These are phyloP conservation scores for Ophiostoma sp. DNA, from an alignment of 2,329 filamentous ascomycete species.

Conservation along the genomic window DNA sequence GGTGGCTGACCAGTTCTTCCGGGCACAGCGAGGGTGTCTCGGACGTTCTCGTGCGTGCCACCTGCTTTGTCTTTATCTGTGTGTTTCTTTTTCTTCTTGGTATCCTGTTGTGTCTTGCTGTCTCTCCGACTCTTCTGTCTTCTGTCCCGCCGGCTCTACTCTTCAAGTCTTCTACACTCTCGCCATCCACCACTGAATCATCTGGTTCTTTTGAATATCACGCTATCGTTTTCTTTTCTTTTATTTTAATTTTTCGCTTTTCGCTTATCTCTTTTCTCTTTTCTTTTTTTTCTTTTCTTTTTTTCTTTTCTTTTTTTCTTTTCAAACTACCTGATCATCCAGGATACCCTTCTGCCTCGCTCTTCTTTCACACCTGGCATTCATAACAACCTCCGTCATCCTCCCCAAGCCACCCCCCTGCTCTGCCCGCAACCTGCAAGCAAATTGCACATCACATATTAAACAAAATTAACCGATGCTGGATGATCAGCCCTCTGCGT, in stretches of 20 bases:
- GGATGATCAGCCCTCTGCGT: not conserved
- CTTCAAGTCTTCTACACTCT: not conserved
- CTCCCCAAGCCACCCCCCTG: not conserved
- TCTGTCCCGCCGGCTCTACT: not conserved
- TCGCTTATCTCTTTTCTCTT: not conserved
- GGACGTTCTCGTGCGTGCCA: not conserved
- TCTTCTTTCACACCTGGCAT: not conserved
- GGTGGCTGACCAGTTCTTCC: not conserved
- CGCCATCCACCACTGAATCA: not conserved
- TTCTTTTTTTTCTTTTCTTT: not conserved
- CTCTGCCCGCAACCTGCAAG: not conserved
- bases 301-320: not conserved
- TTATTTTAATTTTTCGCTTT: not conserved
- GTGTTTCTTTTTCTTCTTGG: no score
- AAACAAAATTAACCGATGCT: conserved; percentile 1
- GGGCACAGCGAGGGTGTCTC: not conserved
- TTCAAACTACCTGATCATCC: not conserved
- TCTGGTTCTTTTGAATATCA: not conserved
- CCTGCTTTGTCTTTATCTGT: not conserved
- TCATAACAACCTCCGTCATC: not conserved
- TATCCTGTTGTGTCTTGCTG: not conserved
- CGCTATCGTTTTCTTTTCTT: not conserved
- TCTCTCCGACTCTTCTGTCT: not conserved
- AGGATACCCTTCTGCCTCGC: not conserved
- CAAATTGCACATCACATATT: not conserved